Evolutionary conservation across 768 basidiomycete species (phyloP).

Genomic region (Tricholomella constricta): DNA sequence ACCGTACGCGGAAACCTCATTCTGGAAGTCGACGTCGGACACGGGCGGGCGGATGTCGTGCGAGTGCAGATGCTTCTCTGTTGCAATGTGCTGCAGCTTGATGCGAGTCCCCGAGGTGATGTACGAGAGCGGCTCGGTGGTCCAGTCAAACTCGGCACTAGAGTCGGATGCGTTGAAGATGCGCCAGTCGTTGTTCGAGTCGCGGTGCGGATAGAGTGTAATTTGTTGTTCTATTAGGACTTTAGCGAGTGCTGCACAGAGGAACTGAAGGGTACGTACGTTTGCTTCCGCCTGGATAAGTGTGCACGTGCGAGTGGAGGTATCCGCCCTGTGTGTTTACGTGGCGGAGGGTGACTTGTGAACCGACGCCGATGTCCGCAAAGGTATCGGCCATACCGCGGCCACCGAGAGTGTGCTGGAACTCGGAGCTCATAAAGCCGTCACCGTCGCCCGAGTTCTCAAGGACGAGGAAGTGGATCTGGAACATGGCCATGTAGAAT

Average conservation of each 20-base stretch:
- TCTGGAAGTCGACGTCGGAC: constrained; percentile 98
- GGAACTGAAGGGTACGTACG: constrained; percentile 48
- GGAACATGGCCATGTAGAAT: constrained; percentile 98
- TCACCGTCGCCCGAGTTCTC: constrained; percentile 94
- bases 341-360: constrained; percentile 81
- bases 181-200: constrained; percentile 93
- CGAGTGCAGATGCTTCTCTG: constrained; percentile 88
- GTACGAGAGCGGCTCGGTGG: constrained; percentile 55
- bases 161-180: constrained; percentile 73
- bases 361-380: constrained; percentile 89
- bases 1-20: constrained; percentile 96
- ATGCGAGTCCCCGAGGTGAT: constrained; percentile 69
- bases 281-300: constrained; percentile 87
- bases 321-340: constrained; percentile 99
- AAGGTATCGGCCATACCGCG: constrained; percentile 92
- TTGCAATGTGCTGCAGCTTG: constrained; percentile 78
- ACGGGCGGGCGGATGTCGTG: constrained; percentile 95
- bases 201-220: constrained; percentile 98
- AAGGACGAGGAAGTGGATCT: constrained; percentile 89
- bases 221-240: constrained; percentile 94
- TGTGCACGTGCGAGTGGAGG: constrained; percentile 90
- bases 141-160: constrained; percentile 46
- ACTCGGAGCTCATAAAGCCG: constrained; percentile 99
- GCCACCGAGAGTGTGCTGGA: constrained; percentile 93
- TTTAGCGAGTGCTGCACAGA: background rate